Conservation (phyloP, 306 rosid species). For the Bauhinia variegata region DNA sequence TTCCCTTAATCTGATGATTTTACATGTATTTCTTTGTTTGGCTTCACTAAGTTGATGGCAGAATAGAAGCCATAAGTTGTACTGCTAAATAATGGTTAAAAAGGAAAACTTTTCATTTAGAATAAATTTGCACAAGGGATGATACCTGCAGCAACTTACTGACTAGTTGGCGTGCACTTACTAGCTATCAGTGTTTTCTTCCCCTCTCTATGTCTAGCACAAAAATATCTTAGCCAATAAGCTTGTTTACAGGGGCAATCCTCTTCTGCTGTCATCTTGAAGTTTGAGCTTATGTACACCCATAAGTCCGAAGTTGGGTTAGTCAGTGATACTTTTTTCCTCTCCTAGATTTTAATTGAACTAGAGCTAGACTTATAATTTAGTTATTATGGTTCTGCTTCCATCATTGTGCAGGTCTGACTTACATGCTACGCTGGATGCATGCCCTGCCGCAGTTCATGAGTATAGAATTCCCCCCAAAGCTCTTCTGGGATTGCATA, state of each 20-base stretch:
- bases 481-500: slow-evolving; percentile 84
- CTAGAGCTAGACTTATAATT: slow-evolving; percentile 31
- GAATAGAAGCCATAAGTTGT: slow-evolving; percentile 3
- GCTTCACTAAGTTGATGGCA: slow-evolving; percentile 9
- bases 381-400: slow-evolving; percentile 23
- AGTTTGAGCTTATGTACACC: slow-evolving; percentile 85
- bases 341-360: slow-evolving; percentile 14
- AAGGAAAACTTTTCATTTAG: slow-evolving; percentile 1
- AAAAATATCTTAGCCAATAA: slow-evolving; percentile 23
- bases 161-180: slow-evolving; percentile 18
- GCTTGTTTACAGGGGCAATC: slow-evolving; percentile 60
- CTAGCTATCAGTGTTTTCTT: slow-evolving; percentile 5
- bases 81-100: background rate
- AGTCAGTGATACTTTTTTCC: slow-evolving; percentile 31
- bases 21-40: background rate
- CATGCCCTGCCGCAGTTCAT: slow-evolving; percentile 71
- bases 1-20: slow-evolving; percentile 1
- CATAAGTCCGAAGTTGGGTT: slow-evolving; percentile 65
- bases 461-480: slow-evolving; percentile 86
- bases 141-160: slow-evolving; percentile 6
- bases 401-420: slow-evolving; percentile 55
- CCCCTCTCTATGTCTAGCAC: background rate
- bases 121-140: background rate
- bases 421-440: slow-evolving; percentile 56
- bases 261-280: slow-evolving; percentile 69